These are phyloP conservation scores for Colletotrichum cereale DNA, from an alignment of 2,329 filamentous ascomycete species.

Conservation along the genomic window DNA sequence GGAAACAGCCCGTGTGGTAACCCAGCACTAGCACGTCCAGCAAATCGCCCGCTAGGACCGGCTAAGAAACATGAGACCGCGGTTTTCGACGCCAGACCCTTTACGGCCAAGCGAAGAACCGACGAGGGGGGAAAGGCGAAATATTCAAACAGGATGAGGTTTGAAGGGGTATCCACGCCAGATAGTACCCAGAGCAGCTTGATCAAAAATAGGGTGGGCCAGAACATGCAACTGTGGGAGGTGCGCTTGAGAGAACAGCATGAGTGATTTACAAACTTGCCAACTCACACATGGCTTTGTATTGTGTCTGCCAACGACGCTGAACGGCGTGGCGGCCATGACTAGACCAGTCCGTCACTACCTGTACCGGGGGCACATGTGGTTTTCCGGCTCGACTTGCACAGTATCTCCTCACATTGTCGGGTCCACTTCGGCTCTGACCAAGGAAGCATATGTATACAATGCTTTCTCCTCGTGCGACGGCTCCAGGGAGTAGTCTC, in stretches of 20 bases:
- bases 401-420: slow-evolving; percentile 17
- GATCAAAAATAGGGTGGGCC: neutral
- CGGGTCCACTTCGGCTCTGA: neutral
- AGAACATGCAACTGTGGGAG: neutral
- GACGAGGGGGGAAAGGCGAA: neutral
- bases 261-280: slow-evolving; percentile 23
- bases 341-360: slow-evolving; percentile 1
- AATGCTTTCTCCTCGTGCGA: neutral
- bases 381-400: slow-evolving; percentile 17
- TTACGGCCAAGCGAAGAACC: neutral
- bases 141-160: slow-evolving; percentile 2
- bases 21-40: neutral
- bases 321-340: slow-evolving; percentile 5
- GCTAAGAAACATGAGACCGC: slow-evolving; percentile 3
- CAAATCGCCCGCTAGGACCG: slow-evolving; percentile 5
- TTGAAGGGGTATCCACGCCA: neutral
- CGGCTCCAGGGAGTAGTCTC: neutral
- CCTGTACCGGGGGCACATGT: slow-evolving; percentile 1
- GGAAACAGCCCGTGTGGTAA: slow-evolving; percentile 1
- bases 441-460: neutral
- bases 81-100: neutral
- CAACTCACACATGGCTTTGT: slow-evolving; percentile 13
- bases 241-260: neutral
- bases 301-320: slow-evolving; percentile 19
- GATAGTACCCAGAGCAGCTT: neutral